phyloP scores from a whole-genome alignment of 768 basidiomycete species.

The Tricholoma terreum region DNA sequence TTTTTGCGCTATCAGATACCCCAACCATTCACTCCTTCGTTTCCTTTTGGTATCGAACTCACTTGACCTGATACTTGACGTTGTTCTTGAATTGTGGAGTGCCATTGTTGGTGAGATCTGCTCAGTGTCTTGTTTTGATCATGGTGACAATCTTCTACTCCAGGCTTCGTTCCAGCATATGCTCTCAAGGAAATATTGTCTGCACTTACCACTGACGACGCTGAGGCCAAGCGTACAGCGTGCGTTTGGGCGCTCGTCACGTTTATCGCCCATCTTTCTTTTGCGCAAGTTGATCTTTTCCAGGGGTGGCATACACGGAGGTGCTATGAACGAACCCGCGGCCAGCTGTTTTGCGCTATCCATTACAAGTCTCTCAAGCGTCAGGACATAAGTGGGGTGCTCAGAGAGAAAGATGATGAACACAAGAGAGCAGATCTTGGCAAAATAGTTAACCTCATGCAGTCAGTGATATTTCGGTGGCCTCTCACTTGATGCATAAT shows the following conservation, averaged over 20 bases:
- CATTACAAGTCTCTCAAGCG: conserved; percentile 68
- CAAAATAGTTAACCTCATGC: conserved; percentile 73
- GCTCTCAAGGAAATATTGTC: conserved; percentile 59
- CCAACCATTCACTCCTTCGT: conserved; percentile 53
- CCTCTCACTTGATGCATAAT: conserved; percentile 3
- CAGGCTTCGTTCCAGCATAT: conserved; percentile 67
- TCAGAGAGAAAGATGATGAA: conserved; percentile 35
- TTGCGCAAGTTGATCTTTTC: conserved; percentile 63
- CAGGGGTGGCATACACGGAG: conserved; percentile 65
- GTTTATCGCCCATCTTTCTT: conserved; percentile 62
- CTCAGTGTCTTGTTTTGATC: neutral
- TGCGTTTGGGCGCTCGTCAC: conserved; percentile 59
- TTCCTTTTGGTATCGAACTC: conserved; percentile 68
- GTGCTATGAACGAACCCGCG: conserved; percentile 69
- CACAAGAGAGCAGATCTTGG: conserved; percentile 55
- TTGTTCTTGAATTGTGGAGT: conserved; percentile 57
- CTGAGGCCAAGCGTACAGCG: conserved; percentile 41
- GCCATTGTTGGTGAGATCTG: conserved; percentile 44
- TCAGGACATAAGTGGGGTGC: conserved; percentile 52
- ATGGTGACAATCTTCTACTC: neutral
- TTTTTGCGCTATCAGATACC: conserved; percentile 35
- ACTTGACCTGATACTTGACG: conserved; percentile 60
- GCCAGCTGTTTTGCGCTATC: conserved; percentile 66
- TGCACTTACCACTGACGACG: conserved; percentile 41
- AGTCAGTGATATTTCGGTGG: conserved; percentile 34